These are phyloP conservation scores for Dipteronia dyeriana DNA, from an alignment of 345 rosid genomes.

Conservation along the genomic window DNA sequence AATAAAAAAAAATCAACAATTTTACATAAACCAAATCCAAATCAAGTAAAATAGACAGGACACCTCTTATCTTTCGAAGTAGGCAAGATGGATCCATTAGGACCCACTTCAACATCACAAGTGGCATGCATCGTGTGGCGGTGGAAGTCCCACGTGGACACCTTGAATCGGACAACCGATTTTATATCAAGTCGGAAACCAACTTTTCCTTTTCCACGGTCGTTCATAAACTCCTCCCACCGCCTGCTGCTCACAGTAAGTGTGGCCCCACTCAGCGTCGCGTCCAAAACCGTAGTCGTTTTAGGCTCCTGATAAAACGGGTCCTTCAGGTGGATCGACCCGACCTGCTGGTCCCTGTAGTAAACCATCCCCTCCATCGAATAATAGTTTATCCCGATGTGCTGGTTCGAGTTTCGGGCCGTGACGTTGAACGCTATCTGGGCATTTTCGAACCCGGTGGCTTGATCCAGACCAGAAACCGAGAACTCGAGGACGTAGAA, in stretches of 20 bases:
- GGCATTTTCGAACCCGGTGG: constrained; percentile 54
- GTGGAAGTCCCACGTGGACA: constrained; percentile 64
- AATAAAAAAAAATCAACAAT: neutral
- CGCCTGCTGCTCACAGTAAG: constrained; percentile 51
- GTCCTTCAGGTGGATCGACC: constrained; percentile 41
- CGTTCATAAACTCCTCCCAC: constrained; percentile 64
- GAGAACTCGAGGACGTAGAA: constrained; percentile 50
- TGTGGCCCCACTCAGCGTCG: constrained; percentile 57
- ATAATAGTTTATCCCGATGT: constrained; percentile 59
- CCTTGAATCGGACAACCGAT: constrained; percentile 61
- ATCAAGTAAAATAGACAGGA: constrained; percentile 73
- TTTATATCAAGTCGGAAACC: constrained; percentile 60
- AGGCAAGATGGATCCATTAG: constrained; percentile 62
- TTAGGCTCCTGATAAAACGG: constrained; percentile 70
- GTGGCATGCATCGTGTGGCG: constrained; percentile 64
- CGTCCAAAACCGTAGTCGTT: constrained; percentile 52
- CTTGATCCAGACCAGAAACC: constrained; percentile 47
- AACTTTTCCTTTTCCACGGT: constrained; percentile 57
- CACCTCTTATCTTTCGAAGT: constrained; percentile 55
- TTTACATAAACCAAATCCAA: neutral
- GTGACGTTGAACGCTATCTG: constrained; percentile 59
- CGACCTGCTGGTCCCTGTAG: constrained; percentile 60
- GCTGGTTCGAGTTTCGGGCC: constrained; percentile 70
- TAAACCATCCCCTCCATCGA: constrained; percentile 55
- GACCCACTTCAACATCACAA: constrained; percentile 58